phyloP scores from a whole-genome alignment of 331 rosid species.

The Arachis monticola region DNA sequence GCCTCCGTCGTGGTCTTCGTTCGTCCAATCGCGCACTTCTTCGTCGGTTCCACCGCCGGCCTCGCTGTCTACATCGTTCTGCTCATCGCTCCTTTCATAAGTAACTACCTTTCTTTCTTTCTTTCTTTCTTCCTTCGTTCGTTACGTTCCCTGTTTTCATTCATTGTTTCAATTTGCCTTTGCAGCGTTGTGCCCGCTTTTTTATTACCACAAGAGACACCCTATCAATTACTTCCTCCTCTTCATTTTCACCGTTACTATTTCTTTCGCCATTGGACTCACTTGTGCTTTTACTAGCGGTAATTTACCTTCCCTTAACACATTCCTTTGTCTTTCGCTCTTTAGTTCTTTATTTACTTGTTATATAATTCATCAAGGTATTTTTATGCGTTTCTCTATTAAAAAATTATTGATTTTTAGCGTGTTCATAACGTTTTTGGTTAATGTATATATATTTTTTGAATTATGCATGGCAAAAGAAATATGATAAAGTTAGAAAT shows the following conservation, averaged over 20 bases:
- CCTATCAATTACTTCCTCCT: slow-evolving; percentile 82
- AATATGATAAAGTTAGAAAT: background rate
- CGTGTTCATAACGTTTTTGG: too few relatives aligned
- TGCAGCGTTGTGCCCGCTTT: slow-evolving; percentile 71
- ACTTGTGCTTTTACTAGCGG: slow-evolving; percentile 51
- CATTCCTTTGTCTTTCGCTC: background rate
- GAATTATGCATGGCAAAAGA: background rate
- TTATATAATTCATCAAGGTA: background rate
- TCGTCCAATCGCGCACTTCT: slow-evolving; percentile 64
- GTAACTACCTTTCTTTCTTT: slow-evolving; percentile 31
- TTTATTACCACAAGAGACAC: slow-evolving; percentile 71
- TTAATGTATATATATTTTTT: too few relatives aligned
- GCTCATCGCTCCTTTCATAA: slow-evolving; percentile 66
- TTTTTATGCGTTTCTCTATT: background rate
- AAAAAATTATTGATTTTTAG: background rate
- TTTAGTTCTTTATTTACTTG: background rate
- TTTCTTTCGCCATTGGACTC: slow-evolving; percentile 57
- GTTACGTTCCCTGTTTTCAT: too few relatives aligned
- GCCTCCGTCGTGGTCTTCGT: slow-evolving; percentile 65
- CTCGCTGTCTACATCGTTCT: slow-evolving; percentile 67
- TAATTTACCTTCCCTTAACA: background rate
- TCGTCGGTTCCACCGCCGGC: slow-evolving; percentile 54
- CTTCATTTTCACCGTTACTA: slow-evolving; percentile 68
- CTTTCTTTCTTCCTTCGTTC: too few relatives aligned
- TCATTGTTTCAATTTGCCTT: background rate